Conservation (phyloP, 495 filamentous ascomycete genomes). For the Aspergillus saccharolyticus region DNA sequence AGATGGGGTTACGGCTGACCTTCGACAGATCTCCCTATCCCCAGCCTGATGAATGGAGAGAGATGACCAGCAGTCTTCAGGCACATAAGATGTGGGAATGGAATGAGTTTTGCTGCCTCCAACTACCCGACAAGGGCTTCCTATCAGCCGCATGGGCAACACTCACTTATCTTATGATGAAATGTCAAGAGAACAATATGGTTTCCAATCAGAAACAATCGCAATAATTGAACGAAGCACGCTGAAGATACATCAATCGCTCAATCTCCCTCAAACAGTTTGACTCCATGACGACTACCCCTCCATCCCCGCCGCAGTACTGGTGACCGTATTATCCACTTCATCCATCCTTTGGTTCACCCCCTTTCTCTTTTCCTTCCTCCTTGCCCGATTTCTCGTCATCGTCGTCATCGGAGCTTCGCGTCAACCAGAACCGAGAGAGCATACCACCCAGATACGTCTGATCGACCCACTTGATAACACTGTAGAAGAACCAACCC, state of each 20-base stretch:
- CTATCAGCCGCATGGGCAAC: neutral
- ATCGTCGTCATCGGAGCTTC: conserved; percentile 1
- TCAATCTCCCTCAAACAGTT: neutral
- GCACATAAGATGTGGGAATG: conserved; percentile 5
- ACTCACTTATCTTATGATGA: neutral
- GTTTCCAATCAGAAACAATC: neutral
- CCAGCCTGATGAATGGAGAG: conserved; percentile 3
- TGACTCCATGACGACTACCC: neutral
- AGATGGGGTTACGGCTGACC: neutral
- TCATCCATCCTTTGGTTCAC: neutral
- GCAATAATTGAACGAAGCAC: neutral
- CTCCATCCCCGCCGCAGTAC: neutral
- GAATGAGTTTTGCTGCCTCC: neutral
- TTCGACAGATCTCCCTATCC: conserved; percentile 6
- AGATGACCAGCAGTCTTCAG: neutral
- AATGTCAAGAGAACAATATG: neutral
- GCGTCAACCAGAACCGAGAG: conserved; percentile 27
- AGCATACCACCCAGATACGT: conserved; percentile 31
- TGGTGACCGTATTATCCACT: neutral
- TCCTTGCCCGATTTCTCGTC: conserved; percentile 4
- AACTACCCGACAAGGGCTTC: neutral
- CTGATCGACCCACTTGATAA: conserved; percentile 34
- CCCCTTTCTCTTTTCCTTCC: conserved; percentile 1
- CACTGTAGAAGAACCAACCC: conserved; percentile 38
- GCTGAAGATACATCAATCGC: neutral